phyloP scores from a whole-genome alignment of 2,329 filamentous ascomycete genomes.

The Colletotrichum spaethianum region DNA sequence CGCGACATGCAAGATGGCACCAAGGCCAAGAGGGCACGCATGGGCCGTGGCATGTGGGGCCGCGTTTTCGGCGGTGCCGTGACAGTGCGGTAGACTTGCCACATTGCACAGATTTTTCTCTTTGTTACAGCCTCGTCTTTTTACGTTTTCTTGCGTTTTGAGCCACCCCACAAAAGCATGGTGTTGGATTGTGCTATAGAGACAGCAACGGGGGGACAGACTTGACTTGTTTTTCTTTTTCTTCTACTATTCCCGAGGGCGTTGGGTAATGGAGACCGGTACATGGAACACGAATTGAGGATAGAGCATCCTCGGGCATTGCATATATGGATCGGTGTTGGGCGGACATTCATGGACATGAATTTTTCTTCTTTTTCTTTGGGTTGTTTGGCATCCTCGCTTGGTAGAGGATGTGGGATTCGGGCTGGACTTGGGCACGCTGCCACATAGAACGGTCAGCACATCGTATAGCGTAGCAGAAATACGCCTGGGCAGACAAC shows the following conservation, averaged over 20 bases:
- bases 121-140: conserved; percentile 32
- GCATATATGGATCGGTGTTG: conserved; percentile 39
- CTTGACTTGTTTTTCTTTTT: conserved; percentile 8
- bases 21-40: conserved; percentile 65
- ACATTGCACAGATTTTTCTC: conserved; percentile 7
- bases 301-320: conserved; percentile 40
- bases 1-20: conserved; percentile 62
- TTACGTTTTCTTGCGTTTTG: conserved; percentile 38
- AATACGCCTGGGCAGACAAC: conserved; percentile 14
- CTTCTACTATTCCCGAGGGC: conserved; percentile 25
- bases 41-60: conserved; percentile 65
- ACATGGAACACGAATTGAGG: conserved; percentile 39
- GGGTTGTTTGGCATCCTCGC: conserved; percentile 17
- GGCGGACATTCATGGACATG: conserved; percentile 36
- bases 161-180: conserved; percentile 39
- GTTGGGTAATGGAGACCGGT: conserved; percentile 38
- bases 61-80: conserved; percentile 66
- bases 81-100: conserved; percentile 53
- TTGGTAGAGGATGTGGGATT: conserved; percentile 24
- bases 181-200: conserved; percentile 41
- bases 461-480: conserved; percentile 26
- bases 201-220: conserved; percentile 27
- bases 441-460: conserved; percentile 17
- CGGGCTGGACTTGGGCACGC: conserved; percentile 2
- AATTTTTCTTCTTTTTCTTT: not conserved